A percentile compares a stretch with the other conserved stretches of the same genome.
Evolutionary conservation across 2,329 filamentous ascomycete genomes (phyloP).

Genomic region (Tolypocladium guangdongense): DNA sequence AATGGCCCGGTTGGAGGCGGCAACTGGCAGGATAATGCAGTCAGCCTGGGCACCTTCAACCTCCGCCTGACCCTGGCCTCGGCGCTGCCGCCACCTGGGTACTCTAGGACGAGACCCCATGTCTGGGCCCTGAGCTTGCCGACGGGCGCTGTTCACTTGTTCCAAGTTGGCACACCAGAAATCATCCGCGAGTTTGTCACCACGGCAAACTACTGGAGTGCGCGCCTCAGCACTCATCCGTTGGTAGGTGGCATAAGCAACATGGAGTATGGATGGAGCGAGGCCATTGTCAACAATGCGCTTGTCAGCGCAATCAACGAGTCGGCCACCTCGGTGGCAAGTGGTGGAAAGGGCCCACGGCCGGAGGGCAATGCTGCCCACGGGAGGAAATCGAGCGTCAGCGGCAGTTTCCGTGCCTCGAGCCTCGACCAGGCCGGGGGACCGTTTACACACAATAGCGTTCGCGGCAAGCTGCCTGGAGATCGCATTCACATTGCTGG

Average conservation of each 20-base stretch:
- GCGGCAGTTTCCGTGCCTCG: constrained; percentile 39
- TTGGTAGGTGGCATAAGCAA: constrained; percentile 89
- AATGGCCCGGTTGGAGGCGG: constrained; percentile 75
- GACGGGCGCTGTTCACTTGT: constrained; percentile 91
- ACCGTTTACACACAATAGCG: constrained; percentile 39
- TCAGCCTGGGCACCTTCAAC: constrained; percentile 76
- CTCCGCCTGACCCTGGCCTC: constrained; percentile 89
- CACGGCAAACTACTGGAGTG: constrained; percentile 96
- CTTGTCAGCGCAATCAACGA: constrained; percentile 44
- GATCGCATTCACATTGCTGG: constrained; percentile 77
- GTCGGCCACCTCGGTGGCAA: constrained; percentile 18
- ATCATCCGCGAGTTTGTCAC: constrained; percentile 91
- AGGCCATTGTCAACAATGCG: constrained; percentile 59
- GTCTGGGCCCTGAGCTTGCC: constrained; percentile 92
- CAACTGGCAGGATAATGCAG: constrained; percentile 97
- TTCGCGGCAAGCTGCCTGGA: constrained; percentile 57
- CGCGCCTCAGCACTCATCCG: constrained; percentile 85
- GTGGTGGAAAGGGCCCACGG: constrained; percentile 27
- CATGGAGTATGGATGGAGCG: constrained; percentile 95
- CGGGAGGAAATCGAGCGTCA: constrained; percentile 32
- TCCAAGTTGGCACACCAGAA: constrained; percentile 91
- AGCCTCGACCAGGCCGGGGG: constrained; percentile 52
- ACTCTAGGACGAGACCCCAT: constrained; percentile 79
- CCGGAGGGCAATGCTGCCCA: constrained; percentile 39
- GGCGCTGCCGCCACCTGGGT: constrained; percentile 78